phyloP scores from a whole-genome alignment of 768 basidiomycete species.

The Mycena sanguinolenta region DNA sequence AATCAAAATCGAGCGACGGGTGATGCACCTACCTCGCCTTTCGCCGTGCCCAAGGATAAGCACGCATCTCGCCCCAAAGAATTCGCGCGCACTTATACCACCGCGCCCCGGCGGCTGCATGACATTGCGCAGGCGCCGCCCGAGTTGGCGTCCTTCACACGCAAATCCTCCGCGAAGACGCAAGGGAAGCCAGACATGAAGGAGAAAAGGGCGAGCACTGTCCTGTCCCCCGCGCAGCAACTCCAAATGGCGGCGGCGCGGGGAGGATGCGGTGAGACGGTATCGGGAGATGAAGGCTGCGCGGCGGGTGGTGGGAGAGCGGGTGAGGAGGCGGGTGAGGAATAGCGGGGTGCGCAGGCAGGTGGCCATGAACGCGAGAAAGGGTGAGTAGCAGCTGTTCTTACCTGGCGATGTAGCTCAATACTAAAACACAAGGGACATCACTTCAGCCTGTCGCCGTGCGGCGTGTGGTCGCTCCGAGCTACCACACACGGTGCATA shows the following conservation, averaged over 20 bases:
- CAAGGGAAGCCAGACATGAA: conserved; percentile 61
- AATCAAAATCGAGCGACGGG: conserved; percentile 35
- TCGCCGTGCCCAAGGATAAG: conserved; percentile 7
- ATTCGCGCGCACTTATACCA: conserved; percentile 40
- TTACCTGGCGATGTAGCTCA: too few species aligned
- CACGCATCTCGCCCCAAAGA: conserved; percentile 41
- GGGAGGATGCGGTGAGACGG: conserved; percentile 72
- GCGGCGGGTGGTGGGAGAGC: conserved; percentile 45
- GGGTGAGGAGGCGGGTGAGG: conserved; percentile 10
- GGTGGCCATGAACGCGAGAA: too few species aligned
- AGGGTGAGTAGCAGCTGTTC: too few species aligned
- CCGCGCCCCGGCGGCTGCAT: conserved; percentile 73
- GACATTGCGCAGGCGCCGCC: conserved; percentile 81
- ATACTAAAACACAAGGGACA: too few species aligned
- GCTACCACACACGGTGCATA: too few species aligned
- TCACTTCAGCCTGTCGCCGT: too few species aligned
- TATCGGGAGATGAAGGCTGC: conserved; percentile 72
- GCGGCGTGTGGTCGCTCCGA: too few species aligned
- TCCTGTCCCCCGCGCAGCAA: conserved; percentile 82
- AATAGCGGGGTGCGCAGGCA: too few species aligned
- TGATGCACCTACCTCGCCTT: too few species aligned
- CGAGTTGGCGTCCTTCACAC: conserved; percentile 55
- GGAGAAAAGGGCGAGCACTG: conserved; percentile 30
- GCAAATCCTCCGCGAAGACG: too few species aligned
- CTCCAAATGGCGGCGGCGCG: conserved; percentile 84